Conservation (phyloP, 164 flowering plant species). For the Akebia trifoliata region DNA sequence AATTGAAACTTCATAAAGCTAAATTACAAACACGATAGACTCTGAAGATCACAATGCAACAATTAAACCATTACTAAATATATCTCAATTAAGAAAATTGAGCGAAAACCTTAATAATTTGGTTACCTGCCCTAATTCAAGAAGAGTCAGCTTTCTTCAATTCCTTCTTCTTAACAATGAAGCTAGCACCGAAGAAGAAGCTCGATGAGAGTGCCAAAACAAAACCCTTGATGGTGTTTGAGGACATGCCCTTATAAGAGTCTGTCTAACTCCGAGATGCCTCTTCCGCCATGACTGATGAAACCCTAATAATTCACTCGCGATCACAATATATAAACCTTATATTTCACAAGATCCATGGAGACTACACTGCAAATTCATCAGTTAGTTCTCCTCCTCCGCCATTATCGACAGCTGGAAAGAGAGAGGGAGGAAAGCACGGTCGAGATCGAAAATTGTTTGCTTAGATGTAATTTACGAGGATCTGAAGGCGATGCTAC, state of each 20-base stretch:
- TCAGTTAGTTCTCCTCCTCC: background rate
- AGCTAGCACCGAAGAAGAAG: slow-evolving; percentile 72
- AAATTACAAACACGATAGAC: background rate
- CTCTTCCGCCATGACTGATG: slow-evolving; percentile 18
- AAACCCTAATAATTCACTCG: slow-evolving; percentile 10
- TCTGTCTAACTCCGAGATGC: slow-evolving; percentile 29
- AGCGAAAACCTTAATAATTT: background rate
- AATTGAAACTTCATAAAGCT: background rate
- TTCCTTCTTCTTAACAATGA: slow-evolving; percentile 79
- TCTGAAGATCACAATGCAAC: background rate
- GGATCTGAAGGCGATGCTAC: too few relatives aligned
- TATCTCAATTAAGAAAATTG: background rate
- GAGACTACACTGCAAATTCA: background rate
- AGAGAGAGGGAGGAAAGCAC: too few relatives aligned
- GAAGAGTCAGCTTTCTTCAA: slow-evolving; percentile 72
- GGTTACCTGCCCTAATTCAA: slow-evolving; percentile 64
- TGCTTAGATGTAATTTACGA: too few relatives aligned
- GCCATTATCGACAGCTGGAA: background rate
- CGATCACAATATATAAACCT: slow-evolving; percentile 8
- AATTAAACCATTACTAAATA: background rate
- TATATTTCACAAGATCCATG: slow-evolving; percentile 16
- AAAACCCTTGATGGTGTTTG: slow-evolving; percentile 71
- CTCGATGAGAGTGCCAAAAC: slow-evolving; percentile 66
- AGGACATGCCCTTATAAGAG: slow-evolving; percentile 63
- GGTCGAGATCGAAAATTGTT: too few relatives aligned